phyloP scores from a whole-genome alignment of 208 protist species.

The Trypanosoma caninum region DNA sequence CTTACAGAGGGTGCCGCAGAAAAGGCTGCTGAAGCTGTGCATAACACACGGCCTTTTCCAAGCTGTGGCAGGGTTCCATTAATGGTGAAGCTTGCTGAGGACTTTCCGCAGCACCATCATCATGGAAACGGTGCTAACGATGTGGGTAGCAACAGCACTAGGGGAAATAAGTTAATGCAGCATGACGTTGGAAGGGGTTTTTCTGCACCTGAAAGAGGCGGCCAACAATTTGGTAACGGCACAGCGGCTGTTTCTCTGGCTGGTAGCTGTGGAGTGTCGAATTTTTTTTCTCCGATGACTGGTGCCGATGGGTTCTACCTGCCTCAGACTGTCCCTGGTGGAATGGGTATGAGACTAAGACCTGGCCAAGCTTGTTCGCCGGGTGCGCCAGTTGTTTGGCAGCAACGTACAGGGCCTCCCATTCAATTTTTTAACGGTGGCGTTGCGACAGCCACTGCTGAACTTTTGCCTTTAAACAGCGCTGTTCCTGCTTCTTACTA shows the following conservation, averaged over 20 bases:
- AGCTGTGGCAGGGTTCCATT: slow-evolving; percentile 59
- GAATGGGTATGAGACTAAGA: neutral
- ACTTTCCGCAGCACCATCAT: slow-evolving; percentile 37
- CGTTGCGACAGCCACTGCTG: neutral
- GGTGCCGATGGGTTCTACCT: neutral
- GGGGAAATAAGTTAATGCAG: neutral
- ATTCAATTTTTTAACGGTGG: neutral
- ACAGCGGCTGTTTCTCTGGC: too few relatives aligned
- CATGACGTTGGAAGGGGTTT: too few relatives aligned
- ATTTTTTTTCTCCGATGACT: too few relatives aligned
- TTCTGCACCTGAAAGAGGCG: too few relatives aligned
- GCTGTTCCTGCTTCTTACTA: neutral
- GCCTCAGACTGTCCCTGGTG: neutral
- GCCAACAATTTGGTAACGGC: too few relatives aligned
- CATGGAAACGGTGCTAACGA: slow-evolving; percentile 13
- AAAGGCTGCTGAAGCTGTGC: slow-evolving; percentile 49
- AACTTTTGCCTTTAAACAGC: neutral
- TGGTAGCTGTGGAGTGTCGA: too few relatives aligned
- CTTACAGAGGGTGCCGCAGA: slow-evolving; percentile 51
- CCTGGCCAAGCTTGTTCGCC: neutral
- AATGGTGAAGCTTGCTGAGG: slow-evolving; percentile 83
- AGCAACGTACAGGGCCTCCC: neutral
- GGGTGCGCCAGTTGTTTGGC: neutral
- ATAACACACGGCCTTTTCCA: slow-evolving; percentile 73
- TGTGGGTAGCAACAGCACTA: neutral